Evolutionary conservation across 768 basidiomycete species (phyloP).

Genomic region (Mycena leptocephala): DNA sequence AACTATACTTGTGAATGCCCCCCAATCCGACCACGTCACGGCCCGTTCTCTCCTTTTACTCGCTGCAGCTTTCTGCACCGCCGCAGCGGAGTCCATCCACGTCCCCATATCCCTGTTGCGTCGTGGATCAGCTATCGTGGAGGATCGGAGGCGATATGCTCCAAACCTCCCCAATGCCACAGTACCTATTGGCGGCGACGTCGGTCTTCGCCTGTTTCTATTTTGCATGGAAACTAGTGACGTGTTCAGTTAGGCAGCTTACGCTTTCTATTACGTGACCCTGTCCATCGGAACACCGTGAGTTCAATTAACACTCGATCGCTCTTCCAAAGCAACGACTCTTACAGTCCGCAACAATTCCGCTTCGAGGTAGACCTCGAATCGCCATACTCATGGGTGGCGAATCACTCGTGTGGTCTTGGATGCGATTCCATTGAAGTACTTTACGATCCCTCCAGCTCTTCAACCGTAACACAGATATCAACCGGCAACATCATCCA

Average conservation of each 20-base stretch:
- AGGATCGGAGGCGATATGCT: constrained; percentile 15
- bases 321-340: not conserved
- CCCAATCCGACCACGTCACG: no score
- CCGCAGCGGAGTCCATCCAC: constrained; percentile 9
- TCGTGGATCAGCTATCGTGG: constrained; percentile 9
- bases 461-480: constrained; percentile 14
- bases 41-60: no score
- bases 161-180: constrained; percentile 10
- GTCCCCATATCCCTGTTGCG: constrained; percentile 11
- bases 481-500: constrained; percentile 6
- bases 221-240: constrained; percentile 4
- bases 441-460: constrained; percentile 1
- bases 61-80: constrained; percentile 6
- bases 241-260: not conserved
- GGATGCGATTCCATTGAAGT: not conserved
- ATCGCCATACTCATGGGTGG: no score
- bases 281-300: constrained; percentile 16
- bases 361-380: not conserved
- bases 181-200: not conserved
- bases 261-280: constrained; percentile 2
- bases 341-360: not conserved
- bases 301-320: not conserved
- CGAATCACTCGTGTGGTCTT: constrained; percentile 5
- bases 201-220: no score
- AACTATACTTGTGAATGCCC: no score